Conservation (phyloP, 2,329 filamentous ascomycete genomes). For the Talaromyces albobiverticillius region DNA sequence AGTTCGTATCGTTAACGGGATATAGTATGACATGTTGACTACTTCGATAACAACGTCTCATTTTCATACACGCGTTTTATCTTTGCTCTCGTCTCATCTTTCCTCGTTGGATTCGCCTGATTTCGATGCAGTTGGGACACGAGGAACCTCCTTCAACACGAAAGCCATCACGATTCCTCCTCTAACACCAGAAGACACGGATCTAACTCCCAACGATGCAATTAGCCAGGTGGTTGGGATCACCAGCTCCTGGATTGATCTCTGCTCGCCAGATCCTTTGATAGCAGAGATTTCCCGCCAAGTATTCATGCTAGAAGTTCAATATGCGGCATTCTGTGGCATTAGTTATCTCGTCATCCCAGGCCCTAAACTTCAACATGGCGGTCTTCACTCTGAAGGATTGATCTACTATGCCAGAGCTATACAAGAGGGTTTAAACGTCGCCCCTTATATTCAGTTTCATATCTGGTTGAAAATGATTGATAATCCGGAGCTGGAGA, state of each 20-base stretch:
- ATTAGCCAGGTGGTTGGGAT: conserved; percentile 74
- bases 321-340: conserved; percentile 94
- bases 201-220: conserved; percentile 78
- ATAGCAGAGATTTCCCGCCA: conserved; percentile 85
- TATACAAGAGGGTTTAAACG: conserved; percentile 72
- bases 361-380: conserved; percentile 67
- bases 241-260: conserved; percentile 88
- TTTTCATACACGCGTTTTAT: conserved; percentile 59
- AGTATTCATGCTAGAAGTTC: conserved; percentile 84
- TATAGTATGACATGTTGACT: conserved; percentile 65
- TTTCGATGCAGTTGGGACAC: conserved; percentile 35
- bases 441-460: conserved; percentile 74
- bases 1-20: conserved; percentile 8
- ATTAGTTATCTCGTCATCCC: conserved; percentile 77
- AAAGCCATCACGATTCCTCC: conserved; percentile 39
- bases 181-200: conserved; percentile 45
- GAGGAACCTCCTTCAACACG: conserved; percentile 40
- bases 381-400: conserved; percentile 47
- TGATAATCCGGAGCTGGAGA: conserved; percentile 61
- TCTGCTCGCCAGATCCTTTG: conserved; percentile 76
- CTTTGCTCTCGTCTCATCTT: conserved; percentile 51
- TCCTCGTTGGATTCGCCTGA: conserved; percentile 39
- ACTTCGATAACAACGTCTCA: conserved; percentile 59
- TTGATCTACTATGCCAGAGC: conserved; percentile 77
- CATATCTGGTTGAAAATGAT: conserved; percentile 83